Evolutionary conservation across 371 early-diverging fungal genomes (phyloP).

Genomic region (Apophysomyces trapeziformis): DNA sequence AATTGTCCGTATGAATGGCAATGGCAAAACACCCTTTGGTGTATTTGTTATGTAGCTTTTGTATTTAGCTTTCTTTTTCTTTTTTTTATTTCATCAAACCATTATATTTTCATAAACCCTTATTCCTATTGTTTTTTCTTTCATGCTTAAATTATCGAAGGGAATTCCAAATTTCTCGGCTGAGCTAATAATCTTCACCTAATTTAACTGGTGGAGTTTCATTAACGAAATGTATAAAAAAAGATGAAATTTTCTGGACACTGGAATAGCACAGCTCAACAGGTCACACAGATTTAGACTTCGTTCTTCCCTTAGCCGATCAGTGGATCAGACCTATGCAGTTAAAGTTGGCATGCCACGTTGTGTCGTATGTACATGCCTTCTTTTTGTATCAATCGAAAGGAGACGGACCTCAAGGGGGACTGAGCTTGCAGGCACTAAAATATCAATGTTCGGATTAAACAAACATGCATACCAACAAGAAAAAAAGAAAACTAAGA

Average conservation of each 20-base stretch:
- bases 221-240: not conserved
- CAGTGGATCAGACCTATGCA: not conserved
- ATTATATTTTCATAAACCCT: constrained; percentile 6
- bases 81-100: not conserved
- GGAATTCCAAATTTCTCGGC: not conserved
- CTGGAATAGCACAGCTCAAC: not conserved
- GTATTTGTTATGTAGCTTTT: constrained; percentile 8
- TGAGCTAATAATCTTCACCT: not conserved
- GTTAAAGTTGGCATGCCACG: not conserved
- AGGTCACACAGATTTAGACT: constrained; percentile 9
- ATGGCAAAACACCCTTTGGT: constrained; percentile 9
- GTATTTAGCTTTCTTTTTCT: constrained; percentile 1
- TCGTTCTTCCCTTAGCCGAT: not conserved
- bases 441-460: not conserved
- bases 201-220: constrained; percentile 2
- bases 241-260: not conserved
- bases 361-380: not conserved
- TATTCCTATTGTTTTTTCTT: constrained; percentile 6
- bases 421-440: not conserved
- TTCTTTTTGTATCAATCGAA: not conserved
- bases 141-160: not conserved
- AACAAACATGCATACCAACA: constrained; percentile 4
- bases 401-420: not conserved
- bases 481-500: not conserved
- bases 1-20: constrained; percentile 6